phyloP scores from a whole-genome alignment of 768 basidiomycete species.

The Agrocybe praecox region DNA sequence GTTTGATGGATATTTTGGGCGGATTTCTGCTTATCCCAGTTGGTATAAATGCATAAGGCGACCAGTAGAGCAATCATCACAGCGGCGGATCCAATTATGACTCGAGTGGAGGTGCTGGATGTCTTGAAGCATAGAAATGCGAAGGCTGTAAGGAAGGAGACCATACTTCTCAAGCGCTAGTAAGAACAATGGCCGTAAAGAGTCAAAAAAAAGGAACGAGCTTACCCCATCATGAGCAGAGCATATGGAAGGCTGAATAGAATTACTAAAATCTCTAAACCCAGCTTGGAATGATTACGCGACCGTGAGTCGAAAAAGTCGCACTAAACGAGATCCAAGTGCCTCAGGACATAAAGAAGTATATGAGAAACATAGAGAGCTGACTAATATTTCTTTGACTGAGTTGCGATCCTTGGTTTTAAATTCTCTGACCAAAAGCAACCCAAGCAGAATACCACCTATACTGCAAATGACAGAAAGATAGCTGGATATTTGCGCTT shows the following conservation, averaged over 20 bases:
- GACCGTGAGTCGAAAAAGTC: background rate
- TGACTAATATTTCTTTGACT: conserved; percentile 35
- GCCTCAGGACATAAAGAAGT: conserved; percentile 5
- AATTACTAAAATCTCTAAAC: conserved; percentile 27
- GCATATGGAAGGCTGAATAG: conserved; percentile 29
- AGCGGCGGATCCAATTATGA: conserved; percentile 4
- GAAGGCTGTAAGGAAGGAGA: conserved; percentile 19
- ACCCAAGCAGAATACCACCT: conserved; percentile 45
- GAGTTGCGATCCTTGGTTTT: conserved; percentile 31
- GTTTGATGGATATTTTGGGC: background rate
- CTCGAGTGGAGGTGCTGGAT: conserved; percentile 13
- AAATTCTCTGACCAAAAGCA: conserved; percentile 45
- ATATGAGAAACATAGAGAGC: background rate
- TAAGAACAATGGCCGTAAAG: background rate
- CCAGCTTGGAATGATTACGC: conserved; percentile 31
- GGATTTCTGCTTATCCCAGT: conserved; percentile 32
- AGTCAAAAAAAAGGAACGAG: background rate
- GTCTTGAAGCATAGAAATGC: conserved; percentile 18
- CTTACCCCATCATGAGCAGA: conserved; percentile 31
- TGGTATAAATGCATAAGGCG: conserved; percentile 45
- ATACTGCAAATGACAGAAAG: conserved; percentile 46
- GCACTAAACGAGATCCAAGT: background rate
- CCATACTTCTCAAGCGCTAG: conserved; percentile 8
- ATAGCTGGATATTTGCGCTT: conserved; percentile 50
- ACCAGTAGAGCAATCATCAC: conserved; percentile 26